Percentiles rank a stretch among this genome's conserved stretches.
Conservation (phyloP, 768 basidiomycete genomes). For the Phaffia tasmanica region DNA sequence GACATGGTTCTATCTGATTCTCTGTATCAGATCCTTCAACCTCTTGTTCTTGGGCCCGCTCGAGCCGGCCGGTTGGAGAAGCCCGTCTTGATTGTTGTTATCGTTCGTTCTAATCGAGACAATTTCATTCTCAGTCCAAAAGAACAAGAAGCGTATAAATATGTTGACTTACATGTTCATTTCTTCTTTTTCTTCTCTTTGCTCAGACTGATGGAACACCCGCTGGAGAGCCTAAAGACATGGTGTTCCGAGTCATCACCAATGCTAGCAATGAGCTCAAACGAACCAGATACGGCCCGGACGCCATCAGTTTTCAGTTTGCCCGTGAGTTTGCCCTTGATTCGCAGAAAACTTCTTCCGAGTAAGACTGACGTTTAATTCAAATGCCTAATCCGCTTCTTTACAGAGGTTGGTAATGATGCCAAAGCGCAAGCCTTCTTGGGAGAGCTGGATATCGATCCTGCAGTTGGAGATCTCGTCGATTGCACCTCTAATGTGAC, state of each 20-base stretch:
- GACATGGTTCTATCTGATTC: too few relatives aligned
- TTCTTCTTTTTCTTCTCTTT: background rate
- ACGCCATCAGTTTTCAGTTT: conserved; percentile 36
- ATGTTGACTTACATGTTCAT: background rate
- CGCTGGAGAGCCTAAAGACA: conserved; percentile 22
- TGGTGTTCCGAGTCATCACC: conserved; percentile 33
- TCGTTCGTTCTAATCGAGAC: conserved; percentile 29
- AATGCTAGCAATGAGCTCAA: conserved; percentile 34
- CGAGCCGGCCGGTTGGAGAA: conserved; percentile 36
- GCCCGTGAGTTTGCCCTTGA: background rate
- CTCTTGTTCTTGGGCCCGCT: conserved; percentile 30
- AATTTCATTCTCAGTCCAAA: background rate
- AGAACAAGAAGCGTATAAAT: background rate
- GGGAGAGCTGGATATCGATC: conserved; percentile 37
- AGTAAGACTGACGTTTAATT: background rate
- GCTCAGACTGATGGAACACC: conserved; percentile 26
- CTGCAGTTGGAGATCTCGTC: conserved; percentile 36
- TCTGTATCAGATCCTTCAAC: conserved; percentile 6
- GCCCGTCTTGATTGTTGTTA: conserved; percentile 39
- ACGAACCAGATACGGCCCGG: conserved; percentile 32
- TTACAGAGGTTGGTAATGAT: conserved; percentile 38
- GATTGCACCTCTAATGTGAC: conserved; percentile 33
- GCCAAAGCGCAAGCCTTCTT: conserved; percentile 38
- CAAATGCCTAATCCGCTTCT: background rate
- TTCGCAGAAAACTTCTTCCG: background rate